These are phyloP conservation scores for Blastocrithidia nonstop DNA, from an alignment of 208 protist species.

Conservation along the genomic window DNA sequence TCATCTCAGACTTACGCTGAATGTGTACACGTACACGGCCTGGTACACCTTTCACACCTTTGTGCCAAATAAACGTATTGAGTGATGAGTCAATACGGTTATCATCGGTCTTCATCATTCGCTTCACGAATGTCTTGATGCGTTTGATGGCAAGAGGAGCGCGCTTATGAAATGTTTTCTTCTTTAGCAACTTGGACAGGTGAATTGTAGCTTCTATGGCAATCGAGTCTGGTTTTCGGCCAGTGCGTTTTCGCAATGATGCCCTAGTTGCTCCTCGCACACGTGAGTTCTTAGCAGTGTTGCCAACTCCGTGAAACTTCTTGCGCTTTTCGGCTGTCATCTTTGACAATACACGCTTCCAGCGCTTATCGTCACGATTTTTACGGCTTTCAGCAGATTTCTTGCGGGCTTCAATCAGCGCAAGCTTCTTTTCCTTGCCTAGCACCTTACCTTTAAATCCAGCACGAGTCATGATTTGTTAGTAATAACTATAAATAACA, in stretches of 20 bases:
- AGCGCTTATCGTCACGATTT: constrained; percentile 74
- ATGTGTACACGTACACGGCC: constrained; percentile 91
- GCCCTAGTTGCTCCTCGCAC: constrained; percentile 67
- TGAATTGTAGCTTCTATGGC: constrained; percentile 95
- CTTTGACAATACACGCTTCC: constrained; percentile 78
- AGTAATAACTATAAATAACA: background rate
- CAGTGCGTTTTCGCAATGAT: constrained; percentile 67
- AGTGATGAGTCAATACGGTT: constrained; percentile 94
- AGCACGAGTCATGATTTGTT: constrained; percentile 37
- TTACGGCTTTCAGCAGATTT: constrained; percentile 55
- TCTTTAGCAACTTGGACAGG: constrained; percentile 93
- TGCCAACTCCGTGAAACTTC: constrained; percentile 76
- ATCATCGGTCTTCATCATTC: constrained; percentile 95
- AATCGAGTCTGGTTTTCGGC: constrained; percentile 78
- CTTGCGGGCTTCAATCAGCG: constrained; percentile 57
- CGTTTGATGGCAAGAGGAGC: constrained; percentile 93
- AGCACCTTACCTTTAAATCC: constrained; percentile 67
- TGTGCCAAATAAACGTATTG: constrained; percentile 95
- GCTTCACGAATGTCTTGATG: constrained; percentile 89
- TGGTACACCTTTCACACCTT: constrained; percentile 90
- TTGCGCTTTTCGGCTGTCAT: constrained; percentile 77
- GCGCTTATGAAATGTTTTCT: constrained; percentile 93
- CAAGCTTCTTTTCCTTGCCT: constrained; percentile 73
- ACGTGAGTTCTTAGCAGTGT: constrained; percentile 74
- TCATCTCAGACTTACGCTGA: constrained; percentile 68